phyloP scores from a whole-genome alignment of 768 basidiomycete genomes.

The Epithele typhae region DNA sequence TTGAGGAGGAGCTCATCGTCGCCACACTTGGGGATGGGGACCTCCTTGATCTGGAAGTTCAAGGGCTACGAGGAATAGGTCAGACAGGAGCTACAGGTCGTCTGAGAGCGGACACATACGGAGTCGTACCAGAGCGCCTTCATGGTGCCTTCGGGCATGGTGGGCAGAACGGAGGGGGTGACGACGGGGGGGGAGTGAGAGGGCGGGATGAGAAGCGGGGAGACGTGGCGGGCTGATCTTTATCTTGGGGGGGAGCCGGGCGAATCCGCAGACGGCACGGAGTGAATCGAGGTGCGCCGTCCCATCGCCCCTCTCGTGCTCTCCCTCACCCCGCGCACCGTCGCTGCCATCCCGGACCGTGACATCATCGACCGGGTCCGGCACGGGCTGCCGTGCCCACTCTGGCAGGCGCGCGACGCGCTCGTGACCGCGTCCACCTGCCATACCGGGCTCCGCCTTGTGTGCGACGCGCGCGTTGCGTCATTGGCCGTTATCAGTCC shows the following conservation, averaged over 20 bases:
- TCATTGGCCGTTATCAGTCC: conserved; percentile 13
- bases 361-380: conserved; percentile 14
- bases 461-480: background rate
- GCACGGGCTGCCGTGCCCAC: conserved; percentile 2
- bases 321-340: too few relatives aligned
- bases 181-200: conserved; percentile 1
- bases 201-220: conserved; percentile 8
- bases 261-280: too few relatives aligned
- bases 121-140: conserved; percentile 70
- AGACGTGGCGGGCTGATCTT: conserved; percentile 14
- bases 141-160: conserved; percentile 63
- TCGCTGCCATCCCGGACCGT: conserved; percentile 11
- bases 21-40: conserved; percentile 61
- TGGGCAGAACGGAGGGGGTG: conserved; percentile 1
- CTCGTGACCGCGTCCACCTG: conserved; percentile 14
- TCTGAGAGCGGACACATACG: conserved; percentile 31
- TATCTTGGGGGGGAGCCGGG: conserved; percentile 15
- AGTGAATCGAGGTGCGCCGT: too few relatives aligned
- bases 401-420: conserved; percentile 4
- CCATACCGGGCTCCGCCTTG: background rate
- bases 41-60: conserved; percentile 62
- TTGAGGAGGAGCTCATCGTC: conserved; percentile 76
- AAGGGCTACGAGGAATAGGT: conserved; percentile 41
- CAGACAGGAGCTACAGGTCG: too few relatives aligned
- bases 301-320: too few relatives aligned